Evolutionary conservation across 2,329 filamentous ascomycete genomes (phyloP), one percentile per base, ranked within the genome.

Genomic region (Cordyceps tenuipes): DNA sequence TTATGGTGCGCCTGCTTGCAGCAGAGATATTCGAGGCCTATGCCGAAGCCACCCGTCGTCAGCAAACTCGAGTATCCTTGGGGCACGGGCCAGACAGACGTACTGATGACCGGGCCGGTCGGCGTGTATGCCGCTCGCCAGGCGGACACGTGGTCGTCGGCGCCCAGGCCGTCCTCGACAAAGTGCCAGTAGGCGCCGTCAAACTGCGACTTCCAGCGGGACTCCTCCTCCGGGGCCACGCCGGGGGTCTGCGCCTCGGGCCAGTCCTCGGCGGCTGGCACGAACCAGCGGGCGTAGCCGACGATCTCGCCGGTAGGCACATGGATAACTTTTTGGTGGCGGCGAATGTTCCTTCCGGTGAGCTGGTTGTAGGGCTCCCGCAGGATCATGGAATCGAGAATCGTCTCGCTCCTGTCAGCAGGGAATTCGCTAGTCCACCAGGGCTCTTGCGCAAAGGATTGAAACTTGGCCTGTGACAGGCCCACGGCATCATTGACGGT

Each of bases 1-100:
- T 62, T 52, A 3, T 65, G 65, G 12, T 68, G 66, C 21, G 65
- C 60, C 2, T 65, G 65, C 15, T 61, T 64, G 29, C 66, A 63
- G 15, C 59, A 64, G 6, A 69, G 58, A 43, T 68, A 68, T 29
- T 68, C 65, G 2, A 68, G 61, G 48, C 61, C 67, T 62, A 23
- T 7, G 34, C 10, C 10, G 10, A 13, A 13, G 41, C 6, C 8
- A 13, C n/a, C 34, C 39, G 10, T 8, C 4, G 15, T 23, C 10
- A 47, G 10, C 23, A 13, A 41, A 2, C 31, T 5, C 26, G 8
- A 21, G 19, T 7, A n/a, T 19, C 8, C 13, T 10, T 2, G 15
- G 7, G 36, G 13, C 13, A 12, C 5, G 26, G 26, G 26, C 3
- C 26, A 3, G 26, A 6, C 29, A 6, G 29, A 62, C 63, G 19